These are phyloP conservation scores for Prunus campanulata DNA, from an alignment of 306 rosid species.

Conservation along the genomic window DNA sequence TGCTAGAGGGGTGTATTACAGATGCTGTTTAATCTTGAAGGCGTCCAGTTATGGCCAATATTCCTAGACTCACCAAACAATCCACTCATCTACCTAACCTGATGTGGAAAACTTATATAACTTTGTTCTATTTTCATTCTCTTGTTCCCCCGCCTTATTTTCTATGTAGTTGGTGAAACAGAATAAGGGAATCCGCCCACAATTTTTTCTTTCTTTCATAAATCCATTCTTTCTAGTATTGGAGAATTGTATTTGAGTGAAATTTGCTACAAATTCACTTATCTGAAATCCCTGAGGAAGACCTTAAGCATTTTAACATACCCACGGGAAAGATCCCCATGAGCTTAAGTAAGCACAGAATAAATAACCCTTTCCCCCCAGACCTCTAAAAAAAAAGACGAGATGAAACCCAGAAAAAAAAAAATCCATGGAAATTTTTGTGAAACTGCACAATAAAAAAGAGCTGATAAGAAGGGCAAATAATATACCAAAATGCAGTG, in stretches of 20 bases:
- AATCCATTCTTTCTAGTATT: neutral
- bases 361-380: neutral
- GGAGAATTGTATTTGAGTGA: neutral
- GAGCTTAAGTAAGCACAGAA: neutral
- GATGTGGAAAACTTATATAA: neutral
- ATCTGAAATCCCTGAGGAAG: neutral
- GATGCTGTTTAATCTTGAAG: neutral
- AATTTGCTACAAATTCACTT: neutral
- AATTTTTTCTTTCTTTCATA: neutral
- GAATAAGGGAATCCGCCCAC: neutral
- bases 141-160: neutral
- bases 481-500: conserved; percentile 41
- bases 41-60: neutral
- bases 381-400: neutral
- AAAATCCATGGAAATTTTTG: neutral
- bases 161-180: neutral
- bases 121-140: neutral
- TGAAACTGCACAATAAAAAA: neutral
- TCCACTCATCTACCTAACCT: neutral
- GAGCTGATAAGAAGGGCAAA: neutral
- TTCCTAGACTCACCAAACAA: neutral
- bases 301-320: neutral
- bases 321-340: neutral
- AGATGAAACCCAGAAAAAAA: neutral
- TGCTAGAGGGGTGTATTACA: neutral